A percentile compares a stretch with the other conserved stretches of the same genome.
Evolutionary conservation across 2,329 filamentous ascomycete species (phyloP).

Genomic region (Fusarium chlamydosporum): DNA sequence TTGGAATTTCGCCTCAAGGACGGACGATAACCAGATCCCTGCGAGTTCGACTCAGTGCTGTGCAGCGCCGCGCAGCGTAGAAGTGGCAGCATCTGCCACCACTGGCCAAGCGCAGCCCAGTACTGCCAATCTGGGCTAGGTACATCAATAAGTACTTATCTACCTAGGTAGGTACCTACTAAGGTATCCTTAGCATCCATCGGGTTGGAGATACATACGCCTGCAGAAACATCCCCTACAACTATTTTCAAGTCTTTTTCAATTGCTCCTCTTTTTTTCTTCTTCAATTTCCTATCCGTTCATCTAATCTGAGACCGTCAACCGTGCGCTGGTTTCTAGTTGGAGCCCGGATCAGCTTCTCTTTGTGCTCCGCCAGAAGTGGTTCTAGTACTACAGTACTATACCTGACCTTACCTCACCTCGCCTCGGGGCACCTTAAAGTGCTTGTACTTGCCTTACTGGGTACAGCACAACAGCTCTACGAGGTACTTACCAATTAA

Average conservation of each 20-base stretch:
- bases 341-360: background rate
- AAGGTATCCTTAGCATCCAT: background rate
- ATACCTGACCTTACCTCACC: constrained; percentile 20
- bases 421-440: background rate
- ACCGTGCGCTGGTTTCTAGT: constrained; percentile 20
- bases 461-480: constrained; percentile 15
- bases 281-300: background rate
- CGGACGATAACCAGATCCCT: constrained; percentile 22
- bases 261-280: too few species aligned
- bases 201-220: background rate
- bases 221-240: constrained; percentile 1
- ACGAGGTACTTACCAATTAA: constrained; percentile 10
- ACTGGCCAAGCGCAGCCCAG: background rate
- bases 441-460: constrained; percentile 10
- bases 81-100: constrained; percentile 28
- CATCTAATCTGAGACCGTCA: constrained; percentile 16
- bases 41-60: constrained; percentile 34
- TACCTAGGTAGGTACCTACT: too few species aligned
- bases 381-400: constrained; percentile 28
- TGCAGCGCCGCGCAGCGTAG: constrained; percentile 13
- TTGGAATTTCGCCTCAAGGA: constrained; percentile 25
- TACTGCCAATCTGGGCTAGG: constrained; percentile 1
- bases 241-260: background rate
- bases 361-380: constrained; percentile 38
- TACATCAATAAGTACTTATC: background rate